phyloP scores from a whole-genome alignment of 192 early-diverging fungal species.

The Podila clonocystis region DNA sequence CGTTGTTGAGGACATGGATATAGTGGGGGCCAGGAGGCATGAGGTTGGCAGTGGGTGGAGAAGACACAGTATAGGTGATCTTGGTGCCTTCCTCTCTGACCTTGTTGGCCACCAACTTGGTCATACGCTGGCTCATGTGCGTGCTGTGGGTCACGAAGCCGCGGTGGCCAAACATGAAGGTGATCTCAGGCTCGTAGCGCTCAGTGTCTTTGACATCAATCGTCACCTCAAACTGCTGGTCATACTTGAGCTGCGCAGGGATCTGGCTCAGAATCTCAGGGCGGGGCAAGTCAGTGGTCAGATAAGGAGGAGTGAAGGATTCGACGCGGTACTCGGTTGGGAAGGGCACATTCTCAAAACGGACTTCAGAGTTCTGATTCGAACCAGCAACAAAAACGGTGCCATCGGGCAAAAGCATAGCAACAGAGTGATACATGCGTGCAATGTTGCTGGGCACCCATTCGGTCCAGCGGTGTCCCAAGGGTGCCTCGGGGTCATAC shows the following conservation, averaged over 20 bases:
- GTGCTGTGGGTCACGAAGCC: conserved; percentile 65
- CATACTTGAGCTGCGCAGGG: conserved; percentile 28
- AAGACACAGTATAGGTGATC: conserved; percentile 23
- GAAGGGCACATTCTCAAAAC: conserved; percentile 34
- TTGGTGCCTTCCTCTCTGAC: conserved; percentile 14
- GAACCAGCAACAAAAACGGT: conserved; percentile 68
- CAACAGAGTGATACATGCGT: conserved; percentile 72
- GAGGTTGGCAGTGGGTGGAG: conserved; percentile 41
- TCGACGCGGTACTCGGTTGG: conserved; percentile 68
- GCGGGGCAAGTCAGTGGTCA: conserved; percentile 48
- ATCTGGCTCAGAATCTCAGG: conserved; percentile 43
- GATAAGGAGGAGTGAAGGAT: conserved; percentile 61
- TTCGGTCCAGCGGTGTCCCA: conserved; percentile 53
- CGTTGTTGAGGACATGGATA: conserved; percentile 49
- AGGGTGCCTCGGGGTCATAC: conserved; percentile 58
- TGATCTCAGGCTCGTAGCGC: conserved; percentile 29
- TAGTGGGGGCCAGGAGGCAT: conserved; percentile 51
- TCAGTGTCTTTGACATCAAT: conserved; percentile 25
- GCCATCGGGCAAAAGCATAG: conserved; percentile 60
- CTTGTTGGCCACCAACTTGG: conserved; percentile 29
- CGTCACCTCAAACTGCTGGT: conserved; percentile 17
- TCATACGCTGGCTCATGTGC: conserved; percentile 61
- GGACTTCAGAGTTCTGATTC: conserved; percentile 58
- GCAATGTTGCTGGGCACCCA: conserved; percentile 63
- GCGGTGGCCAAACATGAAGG: conserved; percentile 54